Evolutionary conservation across 2,329 filamentous ascomycete species (phyloP), one percentile per base, ranked within the genome.

Genomic region (Colletotrichum sp.): DNA sequence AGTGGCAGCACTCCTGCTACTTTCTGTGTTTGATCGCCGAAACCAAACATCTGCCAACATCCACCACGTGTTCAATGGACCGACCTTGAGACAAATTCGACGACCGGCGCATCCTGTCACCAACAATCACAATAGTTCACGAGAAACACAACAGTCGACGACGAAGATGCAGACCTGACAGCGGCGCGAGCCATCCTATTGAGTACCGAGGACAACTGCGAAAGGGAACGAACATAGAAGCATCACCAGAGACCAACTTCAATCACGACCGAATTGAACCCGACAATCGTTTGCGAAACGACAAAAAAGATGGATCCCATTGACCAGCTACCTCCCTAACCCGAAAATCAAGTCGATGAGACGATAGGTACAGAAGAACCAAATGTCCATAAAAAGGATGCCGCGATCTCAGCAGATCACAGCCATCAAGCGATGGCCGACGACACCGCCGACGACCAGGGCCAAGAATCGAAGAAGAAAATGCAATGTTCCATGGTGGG

Each of bases 291-390:
- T 68, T 64, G 57, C 32, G 18, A 63, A 55, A 60, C 28, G 28
- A 67, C 30, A 12, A 57, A 72, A 39, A 65, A 48, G 24, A 62
- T 72, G 59, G 59, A 70, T 57, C 34, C 34, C 18, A 74, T 74
- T 67, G 74, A 70, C 62, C 70, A 68, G 36, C 18, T 22, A 44
- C 66, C 62, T 77, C 69, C 69, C 74, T 76, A 77, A 67, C 65
- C 62, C 74, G 26, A 76, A 69, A 26, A 26, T 67, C 63, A 73
- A 74, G 64, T 72, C 68, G 60, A 44, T 62, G 30, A 75, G 32
- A 75, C 36, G 30, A 65, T 70, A 76, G 69, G 69, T 76, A 77
- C 69, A 72, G 44, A 64, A 67, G 69, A 73, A 62, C 75, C 68
- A 71, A 75, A 68, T 63, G 34, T 68, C 57, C 68, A 59, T 66